Evolutionary conservation across 352 stramenopile species (phyloP), one percentile per base, ranked within the genome.

Genomic region (Hyaloperonospora arabidopsidis): DNA sequence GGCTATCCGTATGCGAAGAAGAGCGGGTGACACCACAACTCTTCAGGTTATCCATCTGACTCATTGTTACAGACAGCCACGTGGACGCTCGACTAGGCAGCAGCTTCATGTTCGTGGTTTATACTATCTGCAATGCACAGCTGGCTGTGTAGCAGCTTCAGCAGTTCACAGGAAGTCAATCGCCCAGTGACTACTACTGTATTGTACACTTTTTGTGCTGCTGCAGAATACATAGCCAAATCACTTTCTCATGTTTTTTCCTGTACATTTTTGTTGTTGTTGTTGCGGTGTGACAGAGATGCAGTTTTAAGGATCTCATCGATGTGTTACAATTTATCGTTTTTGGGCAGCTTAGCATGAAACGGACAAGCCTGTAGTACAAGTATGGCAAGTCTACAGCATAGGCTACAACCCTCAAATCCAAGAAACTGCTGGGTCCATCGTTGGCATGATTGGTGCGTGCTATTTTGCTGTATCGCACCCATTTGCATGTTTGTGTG

Each of bases 1-100:
- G 79, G 75, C 54, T 93, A 93, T 60, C 80, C 80, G 45, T 86
- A 89, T 61, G 75, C 76, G 38, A 87, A 86, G 69, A 86, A 87
- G 57, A 87, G 71, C 62, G 61, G 59, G 57, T 71, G 79, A 54
- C 68, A 79, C 63, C 62, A 63, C 70, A 83, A 76, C 74, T 59
- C 49, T 45, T 63, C 60, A 72, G 64, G 64, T 72, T 66, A 72
- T 67, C 56, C 36, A 48, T 52, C 29, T 54, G 55, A 51, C 25
- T 49, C 35, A 15, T 41, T 11, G 12, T 41, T 55, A n/a, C n/a
- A n/a, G 58, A 47, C 49, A 51, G 43, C 49, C 43, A 50, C 40
- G 18, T 25, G 3, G 44, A 35, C 23, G 19, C 34, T 54, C 44
- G 18, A 58, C 13, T 54, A 45, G 49, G 44, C n/a, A 54, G 55